These are phyloP conservation scores for Pholiota adiposa DNA, from an alignment of 1,284 basidiomycete species.

Conservation along the genomic window DNA sequence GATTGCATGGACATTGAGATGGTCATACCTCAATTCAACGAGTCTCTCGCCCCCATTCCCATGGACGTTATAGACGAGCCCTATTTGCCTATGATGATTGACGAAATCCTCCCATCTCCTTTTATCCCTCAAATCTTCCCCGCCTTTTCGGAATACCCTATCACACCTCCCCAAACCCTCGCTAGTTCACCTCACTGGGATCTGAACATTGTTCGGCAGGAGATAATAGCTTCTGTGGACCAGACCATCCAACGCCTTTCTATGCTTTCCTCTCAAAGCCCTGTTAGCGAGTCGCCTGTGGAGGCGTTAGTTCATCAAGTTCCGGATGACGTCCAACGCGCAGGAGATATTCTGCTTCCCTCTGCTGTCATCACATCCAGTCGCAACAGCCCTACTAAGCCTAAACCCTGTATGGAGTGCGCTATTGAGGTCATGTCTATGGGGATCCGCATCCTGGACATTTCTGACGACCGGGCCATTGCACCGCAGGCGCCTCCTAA, in stretches of 20 bases:
- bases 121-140: not conserved
- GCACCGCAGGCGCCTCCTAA: not conserved
- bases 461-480: not conserved
- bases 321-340: not conserved
- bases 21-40: not conserved
- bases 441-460: not conserved
- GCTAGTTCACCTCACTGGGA: not conserved
- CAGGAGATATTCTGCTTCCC: not conserved
- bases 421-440: not conserved
- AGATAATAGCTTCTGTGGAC: not conserved
- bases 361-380: not conserved
- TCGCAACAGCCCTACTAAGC: not conserved
- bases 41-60: not conserved
- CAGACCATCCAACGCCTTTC: not conserved
- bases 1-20: not conserved
- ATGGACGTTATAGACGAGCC: not conserved
- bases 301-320: not conserved
- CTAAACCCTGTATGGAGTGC: not conserved
- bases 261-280: not conserved
- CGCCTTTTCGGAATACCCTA: not conserved
- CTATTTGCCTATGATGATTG: not conserved
- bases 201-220: not conserved
- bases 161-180: not conserved
- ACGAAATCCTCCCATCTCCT: not conserved
- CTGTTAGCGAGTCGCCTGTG: not conserved